Conservation (phyloP, 495 filamentous ascomycete species). For the Daldinia loculata region DNA sequence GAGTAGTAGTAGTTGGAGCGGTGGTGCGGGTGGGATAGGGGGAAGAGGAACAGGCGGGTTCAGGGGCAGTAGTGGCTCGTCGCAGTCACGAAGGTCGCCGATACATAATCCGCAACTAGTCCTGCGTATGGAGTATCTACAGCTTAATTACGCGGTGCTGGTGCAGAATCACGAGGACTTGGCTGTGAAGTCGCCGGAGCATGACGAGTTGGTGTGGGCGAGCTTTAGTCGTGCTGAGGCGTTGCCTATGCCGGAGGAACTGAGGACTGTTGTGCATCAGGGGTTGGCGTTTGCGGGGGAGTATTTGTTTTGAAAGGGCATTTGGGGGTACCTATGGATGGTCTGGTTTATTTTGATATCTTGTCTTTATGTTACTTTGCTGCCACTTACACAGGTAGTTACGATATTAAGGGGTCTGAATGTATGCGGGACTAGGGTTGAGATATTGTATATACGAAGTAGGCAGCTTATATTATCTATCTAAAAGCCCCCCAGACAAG, state of each 20-base stretch:
- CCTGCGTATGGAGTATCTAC: slow-evolving; percentile 29
- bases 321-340: no score
- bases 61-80: not conserved
- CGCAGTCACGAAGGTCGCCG: slow-evolving; percentile 17
- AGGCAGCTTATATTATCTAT: no score
- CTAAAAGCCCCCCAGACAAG: no score
- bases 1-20: not conserved
- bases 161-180: slow-evolving; percentile 38
- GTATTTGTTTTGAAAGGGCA: slow-evolving; percentile 23
- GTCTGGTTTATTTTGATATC: not conserved
- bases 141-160: slow-evolving; percentile 44
- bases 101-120: slow-evolving; percentile 28
- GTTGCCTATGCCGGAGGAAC: slow-evolving; percentile 40
- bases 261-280: slow-evolving; percentile 39
- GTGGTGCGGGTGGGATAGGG: not conserved
- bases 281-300: slow-evolving; percentile 42
- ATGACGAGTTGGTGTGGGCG: slow-evolving; percentile 46
- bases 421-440: no score
- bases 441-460: no score
- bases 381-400: no score
- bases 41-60: not conserved
- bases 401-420: no score
- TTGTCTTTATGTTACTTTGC: not conserved
- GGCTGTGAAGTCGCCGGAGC: slow-evolving; percentile 20
- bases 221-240: slow-evolving; percentile 30